Conservation (phyloP, 306 rosid species). For the Lathyrus oleraceus region DNA sequence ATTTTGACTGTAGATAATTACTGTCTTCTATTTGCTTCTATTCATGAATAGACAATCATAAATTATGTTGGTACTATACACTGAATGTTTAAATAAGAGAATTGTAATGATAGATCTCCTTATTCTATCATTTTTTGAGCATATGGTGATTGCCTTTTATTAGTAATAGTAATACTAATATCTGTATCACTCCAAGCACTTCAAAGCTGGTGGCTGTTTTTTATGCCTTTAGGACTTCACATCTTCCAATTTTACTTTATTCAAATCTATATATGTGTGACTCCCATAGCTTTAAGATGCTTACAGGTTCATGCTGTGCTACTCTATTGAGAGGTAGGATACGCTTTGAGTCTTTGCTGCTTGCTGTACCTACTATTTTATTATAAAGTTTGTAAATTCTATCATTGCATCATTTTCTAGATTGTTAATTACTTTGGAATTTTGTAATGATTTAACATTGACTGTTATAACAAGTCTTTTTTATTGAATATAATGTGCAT, state of each 20-base stretch:
- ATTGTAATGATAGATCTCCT: background rate
- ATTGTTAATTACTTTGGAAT: constrained; percentile 28
- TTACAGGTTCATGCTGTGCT: constrained; percentile 86
- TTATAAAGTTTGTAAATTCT: constrained; percentile 73
- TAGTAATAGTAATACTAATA: constrained; percentile 1
- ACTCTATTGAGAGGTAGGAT: constrained; percentile 84
- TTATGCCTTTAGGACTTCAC: constrained; percentile 34
- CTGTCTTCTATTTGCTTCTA: constrained; percentile 15
- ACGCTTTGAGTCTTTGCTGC: constrained; percentile 84
- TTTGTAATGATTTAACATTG: constrained; percentile 33
- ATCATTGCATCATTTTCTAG: constrained; percentile 51
- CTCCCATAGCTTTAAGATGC: constrained; percentile 74
- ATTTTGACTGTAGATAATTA: constrained; percentile 22
- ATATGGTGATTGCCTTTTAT: constrained; percentile 36
- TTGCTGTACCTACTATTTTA: constrained; percentile 66
- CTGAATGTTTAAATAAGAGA: constrained; percentile 25
- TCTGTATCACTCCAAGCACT: constrained; percentile 33
- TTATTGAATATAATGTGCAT: constrained; percentile 24
- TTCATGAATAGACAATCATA: constrained; percentile 24
- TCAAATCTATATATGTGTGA: constrained; percentile 44
- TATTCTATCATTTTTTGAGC: constrained; percentile 34
- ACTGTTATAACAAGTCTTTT: constrained; percentile 24
- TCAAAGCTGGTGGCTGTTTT: constrained; percentile 27
- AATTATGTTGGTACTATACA: constrained; percentile 28
- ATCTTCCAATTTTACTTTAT: constrained; percentile 37